Evolutionary conservation across 2,329 filamentous ascomycete genomes (phyloP), one percentile per base, ranked within the genome.

Genomic region (Epichloe festucae): DNA sequence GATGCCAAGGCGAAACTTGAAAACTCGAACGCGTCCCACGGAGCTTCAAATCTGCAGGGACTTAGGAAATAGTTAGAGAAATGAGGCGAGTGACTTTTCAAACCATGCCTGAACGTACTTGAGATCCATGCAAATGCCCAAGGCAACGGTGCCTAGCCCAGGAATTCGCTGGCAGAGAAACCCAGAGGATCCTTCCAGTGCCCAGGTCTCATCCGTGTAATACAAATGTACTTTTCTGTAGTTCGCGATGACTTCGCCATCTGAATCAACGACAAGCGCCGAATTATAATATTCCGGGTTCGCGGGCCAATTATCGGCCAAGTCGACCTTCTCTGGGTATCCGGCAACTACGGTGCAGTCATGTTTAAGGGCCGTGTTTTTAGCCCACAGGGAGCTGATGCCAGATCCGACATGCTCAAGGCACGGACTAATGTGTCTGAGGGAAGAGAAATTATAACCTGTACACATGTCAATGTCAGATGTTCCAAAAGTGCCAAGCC

Each of bases 371-470:
- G 87, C 87, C 0, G 75, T 78, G 0, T 75, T 79, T 39, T 79
- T 72, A 0, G 86, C 85, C 87, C 87, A 93, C 19, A 84, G 0
- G 85, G 21, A 82, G 6, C 76, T 82, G 50, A 85, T 79, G 0
- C 87, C 87, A 0, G 77, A 71, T 5, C 77, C 75, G 0, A 78
- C 78, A 0, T 73, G 76, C 60, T 93, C 87, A 3, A 91, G 77
- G 57, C 73, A 85, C 0, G 85, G 84, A 1, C 68, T 67, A 43
- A 91, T 89, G 1, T 87, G 75, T 35, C 77, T 69, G 2, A 87
- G 64, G 0, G 82, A 85, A 42, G 77, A 75, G 69, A 91, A 91
- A 63, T 89, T 89, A 70, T 90, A 93, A 34, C 87, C 85, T 80
- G 19, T 42, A 14, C 35, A 35, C 4, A 34, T n/a, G 48, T 45